These are phyloP conservation scores for Crataegus laevigata DNA, from an alignment of 306 rosid species.

Conservation along the genomic window DNA sequence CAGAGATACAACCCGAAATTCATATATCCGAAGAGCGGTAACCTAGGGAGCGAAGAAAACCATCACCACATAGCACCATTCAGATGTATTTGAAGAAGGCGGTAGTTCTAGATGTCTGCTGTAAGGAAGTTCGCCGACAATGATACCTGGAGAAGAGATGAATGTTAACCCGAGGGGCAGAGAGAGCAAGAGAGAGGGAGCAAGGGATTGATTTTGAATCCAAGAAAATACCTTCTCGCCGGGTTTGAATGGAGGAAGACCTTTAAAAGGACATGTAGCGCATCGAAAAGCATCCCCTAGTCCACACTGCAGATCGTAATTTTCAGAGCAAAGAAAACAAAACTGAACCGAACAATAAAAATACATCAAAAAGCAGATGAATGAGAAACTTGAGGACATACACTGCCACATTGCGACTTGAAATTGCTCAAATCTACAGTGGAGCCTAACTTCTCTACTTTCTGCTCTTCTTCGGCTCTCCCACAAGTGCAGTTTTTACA, in stretches of 20 bases:
- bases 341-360: background rate
- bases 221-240: slow-evolving; percentile 73
- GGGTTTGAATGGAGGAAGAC: slow-evolving; percentile 83
- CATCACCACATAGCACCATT: background rate
- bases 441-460: slow-evolving; percentile 63
- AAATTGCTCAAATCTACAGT: slow-evolving; percentile 72
- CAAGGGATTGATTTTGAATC: background rate
- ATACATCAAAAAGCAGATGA: background rate
- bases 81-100: background rate
- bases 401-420: slow-evolving; percentile 90
- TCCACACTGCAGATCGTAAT: slow-evolving; percentile 69
- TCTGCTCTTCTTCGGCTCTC: slow-evolving; percentile 85
- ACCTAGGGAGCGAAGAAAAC: background rate
- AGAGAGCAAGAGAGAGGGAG: background rate
- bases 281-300: slow-evolving; percentile 98
- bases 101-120: slow-evolving; percentile 49
- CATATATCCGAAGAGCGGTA: background rate
- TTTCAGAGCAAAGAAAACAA: slow-evolving; percentile 19
- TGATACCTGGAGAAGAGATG: slow-evolving; percentile 45
- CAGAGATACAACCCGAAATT: background rate
- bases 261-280: slow-evolving; percentile 90
- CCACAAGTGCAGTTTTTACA: slow-evolving; percentile 93
- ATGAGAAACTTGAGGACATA: slow-evolving; percentile 22
- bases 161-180: background rate
- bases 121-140: slow-evolving; percentile 64